Evolutionary conservation across 768 basidiomycete genomes (phyloP).

Genomic region (Exsudoporus frostii): DNA sequence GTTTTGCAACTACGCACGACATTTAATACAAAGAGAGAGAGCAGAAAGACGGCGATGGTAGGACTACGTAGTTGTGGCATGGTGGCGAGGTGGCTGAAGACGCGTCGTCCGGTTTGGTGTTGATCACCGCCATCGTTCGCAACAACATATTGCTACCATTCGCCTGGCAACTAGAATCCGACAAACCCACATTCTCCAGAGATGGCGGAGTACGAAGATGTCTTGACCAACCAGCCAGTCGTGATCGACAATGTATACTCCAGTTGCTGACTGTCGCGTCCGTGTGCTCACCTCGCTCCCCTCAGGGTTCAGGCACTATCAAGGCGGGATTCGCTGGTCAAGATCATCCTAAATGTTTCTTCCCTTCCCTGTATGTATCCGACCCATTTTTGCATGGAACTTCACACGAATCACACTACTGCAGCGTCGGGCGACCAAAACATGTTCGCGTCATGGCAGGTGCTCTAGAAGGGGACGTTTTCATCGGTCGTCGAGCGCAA

Average conservation of each 20-base stretch:
- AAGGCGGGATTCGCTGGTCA: conserved; percentile 99
- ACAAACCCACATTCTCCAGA: conserved; percentile 12
- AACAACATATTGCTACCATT: conserved; percentile 4
- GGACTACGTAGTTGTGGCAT: conserved; percentile 18
- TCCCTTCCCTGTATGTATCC: conserved; percentile 90
- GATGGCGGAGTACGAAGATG: conserved; percentile 90
- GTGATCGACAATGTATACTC: conserved; percentile 92
- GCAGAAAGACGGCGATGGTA: conserved; percentile 12
- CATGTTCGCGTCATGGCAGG: conserved; percentile 98
- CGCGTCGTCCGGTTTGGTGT: background rate
- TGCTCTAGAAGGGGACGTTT: conserved; percentile 92
- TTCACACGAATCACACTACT: conserved; percentile 20
- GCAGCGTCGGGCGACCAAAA: conserved; percentile 93
- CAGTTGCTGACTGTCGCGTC: conserved; percentile 20
- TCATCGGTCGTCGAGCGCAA: conserved; percentile 93
- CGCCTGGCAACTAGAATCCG: background rate
- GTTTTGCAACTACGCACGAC: conserved; percentile 25
- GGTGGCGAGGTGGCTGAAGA: conserved; percentile 17
- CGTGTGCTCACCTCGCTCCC: conserved; percentile 23
- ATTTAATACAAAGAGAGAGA: conserved; percentile 16
- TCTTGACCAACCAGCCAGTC: conserved; percentile 96
- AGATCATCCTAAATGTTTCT: conserved; percentile 99
- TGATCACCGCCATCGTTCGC: conserved; percentile 2
- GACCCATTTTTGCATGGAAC: conserved; percentile 27
- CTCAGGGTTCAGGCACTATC: conserved; percentile 96